Conservation (phyloP, 2,329 filamentous ascomycete genomes). For the Epichloe coenophiala region DNA sequence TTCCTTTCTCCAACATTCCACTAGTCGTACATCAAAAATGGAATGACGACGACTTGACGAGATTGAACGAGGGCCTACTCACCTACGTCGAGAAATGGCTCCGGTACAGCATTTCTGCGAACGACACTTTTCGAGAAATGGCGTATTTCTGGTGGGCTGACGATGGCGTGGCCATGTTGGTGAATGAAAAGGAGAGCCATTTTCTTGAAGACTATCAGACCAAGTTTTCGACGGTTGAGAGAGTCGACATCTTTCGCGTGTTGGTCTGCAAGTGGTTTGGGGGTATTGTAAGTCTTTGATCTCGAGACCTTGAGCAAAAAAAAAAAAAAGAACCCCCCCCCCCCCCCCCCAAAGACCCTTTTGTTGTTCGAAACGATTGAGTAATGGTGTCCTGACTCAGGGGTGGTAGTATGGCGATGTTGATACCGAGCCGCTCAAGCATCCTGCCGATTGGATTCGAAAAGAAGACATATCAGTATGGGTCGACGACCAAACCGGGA, state of each 20-base stretch:
- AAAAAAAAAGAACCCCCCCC: no score
- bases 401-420: conserved; percentile 11
- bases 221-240: conserved; percentile 11
- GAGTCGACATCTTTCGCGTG: conserved; percentile 12
- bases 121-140: conserved; percentile 7
- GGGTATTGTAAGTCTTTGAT: conserved; percentile 10
- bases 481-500: conserved; percentile 9
- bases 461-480: conserved; percentile 9
- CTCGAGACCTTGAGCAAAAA: not conserved
- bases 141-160: conserved; percentile 14
- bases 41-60: conserved; percentile 7
- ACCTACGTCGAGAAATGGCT: conserved; percentile 13
- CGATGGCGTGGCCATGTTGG: conserved; percentile 9
- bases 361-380: no score
- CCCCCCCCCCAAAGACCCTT: no score
- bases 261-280: conserved; percentile 12
- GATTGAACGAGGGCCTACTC: conserved; percentile 9
- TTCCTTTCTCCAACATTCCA: conserved; percentile 13
- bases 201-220: conserved; percentile 8
- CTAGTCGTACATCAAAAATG: conserved; percentile 13
- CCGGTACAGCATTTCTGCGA: conserved; percentile 3
- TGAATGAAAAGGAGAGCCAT: conserved; percentile 9
- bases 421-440: conserved; percentile 12
- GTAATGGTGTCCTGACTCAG: not conserved
- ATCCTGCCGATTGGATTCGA: conserved; percentile 11